Conservation (phyloP, 495 filamentous ascomycete species). For the Physcia stellaris region DNA sequence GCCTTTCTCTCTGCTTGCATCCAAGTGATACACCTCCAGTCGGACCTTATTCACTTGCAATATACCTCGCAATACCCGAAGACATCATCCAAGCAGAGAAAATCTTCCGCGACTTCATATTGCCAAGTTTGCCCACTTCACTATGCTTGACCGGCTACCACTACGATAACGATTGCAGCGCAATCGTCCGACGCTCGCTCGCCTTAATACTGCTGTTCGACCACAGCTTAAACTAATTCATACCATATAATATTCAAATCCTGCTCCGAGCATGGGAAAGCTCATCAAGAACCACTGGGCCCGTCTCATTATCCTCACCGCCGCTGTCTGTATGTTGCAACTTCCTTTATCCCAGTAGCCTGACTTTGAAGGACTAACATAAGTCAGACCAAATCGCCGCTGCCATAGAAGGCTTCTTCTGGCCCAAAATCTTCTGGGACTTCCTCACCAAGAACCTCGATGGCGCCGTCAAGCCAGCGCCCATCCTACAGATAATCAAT, state of each 20-base stretch:
- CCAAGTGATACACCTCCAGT: too few relatives aligned
- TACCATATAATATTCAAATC: constrained; percentile 15
- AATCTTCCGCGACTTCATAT: too few relatives aligned
- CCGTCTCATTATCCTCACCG: constrained; percentile 76
- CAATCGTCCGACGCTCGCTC: constrained; percentile 1
- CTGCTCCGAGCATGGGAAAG: constrained; percentile 94
- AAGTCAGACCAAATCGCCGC: constrained; percentile 70
- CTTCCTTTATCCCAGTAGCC: constrained; percentile 15
- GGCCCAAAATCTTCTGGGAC: constrained; percentile 99
- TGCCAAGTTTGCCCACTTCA: too few relatives aligned
- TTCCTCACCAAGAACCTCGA: constrained; percentile 87
- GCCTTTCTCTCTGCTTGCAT: too few relatives aligned
- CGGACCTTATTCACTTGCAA: too few relatives aligned
- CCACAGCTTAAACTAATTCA: constrained; percentile 2
- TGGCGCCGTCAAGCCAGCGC: constrained; percentile 68
- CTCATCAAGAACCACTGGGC: constrained; percentile 99
- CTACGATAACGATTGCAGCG: constrained; percentile 3
- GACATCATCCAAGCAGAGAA: too few relatives aligned
- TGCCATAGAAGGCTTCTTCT: constrained; percentile 80
- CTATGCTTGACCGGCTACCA: too few relatives aligned
- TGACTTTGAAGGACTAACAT: background rate
- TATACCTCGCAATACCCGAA: too few relatives aligned
- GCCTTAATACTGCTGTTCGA: background rate
- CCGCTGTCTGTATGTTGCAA: constrained; percentile 58
- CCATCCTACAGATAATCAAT: constrained; percentile 88